Evolutionary conservation across 1,284 basidiomycete species (phyloP), one percentile per base, ranked within the genome.

Genomic region (Waitea zeae): DNA sequence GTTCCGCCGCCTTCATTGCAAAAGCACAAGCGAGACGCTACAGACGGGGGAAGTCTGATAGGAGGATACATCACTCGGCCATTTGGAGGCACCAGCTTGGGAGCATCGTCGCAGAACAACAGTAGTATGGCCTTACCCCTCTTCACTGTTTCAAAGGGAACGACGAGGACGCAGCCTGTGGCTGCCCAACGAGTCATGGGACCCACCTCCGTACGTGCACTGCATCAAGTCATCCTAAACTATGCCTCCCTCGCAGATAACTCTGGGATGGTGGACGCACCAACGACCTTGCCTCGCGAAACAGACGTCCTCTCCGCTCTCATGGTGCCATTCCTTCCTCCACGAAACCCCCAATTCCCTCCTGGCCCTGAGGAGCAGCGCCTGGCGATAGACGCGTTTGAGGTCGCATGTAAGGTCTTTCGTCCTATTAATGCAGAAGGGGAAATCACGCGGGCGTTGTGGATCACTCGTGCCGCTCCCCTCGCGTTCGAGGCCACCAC

Each of bases 391-490:
- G 74, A 78, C 37, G 53, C 65, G 0, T 79, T 78, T 43, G 71
- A 77, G 39, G 48, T 67, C 15, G 49, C 68, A 17, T 50, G 61
- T 2, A 64, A 60, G 43, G 61, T 33, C 20, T 36, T 17, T 30
- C 6, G 28, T 35, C 30, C 9, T 35, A 12, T 42, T 72, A 71
- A 54, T 50, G 4, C 60, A 67, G 49, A 39, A 74, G 9, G 67
- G 70, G 38, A 64, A 76, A 13, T 68, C 63, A 41, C 41, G 74
- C 18, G 81, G 76, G 76, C 79, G 75, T 44, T 70, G 67, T 41
- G 67, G 66, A 44, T 73, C 72, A 2, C 66, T 57, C 4, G 52
- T 57, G 11, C 45, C 36, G 17, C 43, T 56, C 9, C 59, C 60
- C 9, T 43, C 44, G 6, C 50, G n/a, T 62, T 36, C 60, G 69